Evolutionary conservation across 2,329 filamentous ascomycete genomes (phyloP).

Genomic region (Leptographium galeiforme): DNA sequence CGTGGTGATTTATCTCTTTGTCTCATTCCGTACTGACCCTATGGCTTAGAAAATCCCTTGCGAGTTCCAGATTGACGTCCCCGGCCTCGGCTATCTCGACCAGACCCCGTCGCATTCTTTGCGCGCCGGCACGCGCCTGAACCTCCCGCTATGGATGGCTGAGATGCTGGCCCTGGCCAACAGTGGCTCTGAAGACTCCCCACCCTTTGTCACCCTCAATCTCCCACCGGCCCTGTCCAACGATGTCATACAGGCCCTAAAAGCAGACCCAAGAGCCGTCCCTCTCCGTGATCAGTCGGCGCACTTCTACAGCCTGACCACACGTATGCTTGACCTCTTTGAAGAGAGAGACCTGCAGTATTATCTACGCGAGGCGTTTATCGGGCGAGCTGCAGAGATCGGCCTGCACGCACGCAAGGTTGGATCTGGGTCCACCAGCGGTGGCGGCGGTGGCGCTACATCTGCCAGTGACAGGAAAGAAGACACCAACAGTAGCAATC

Average conservation of each 20-base stretch:
- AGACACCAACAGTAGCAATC: conserved; percentile 28
- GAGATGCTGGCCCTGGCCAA: conserved; percentile 76
- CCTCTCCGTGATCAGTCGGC: conserved; percentile 70
- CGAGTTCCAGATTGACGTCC: conserved; percentile 82
- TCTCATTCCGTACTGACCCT: background rate
- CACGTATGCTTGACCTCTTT: conserved; percentile 78
- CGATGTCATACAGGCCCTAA: conserved; percentile 76
- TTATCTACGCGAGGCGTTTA: conserved; percentile 66
- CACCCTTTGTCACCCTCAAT: conserved; percentile 61
- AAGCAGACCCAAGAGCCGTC: conserved; percentile 77
- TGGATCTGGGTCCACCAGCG: conserved; percentile 40
- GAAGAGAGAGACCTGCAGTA: conserved; percentile 69
- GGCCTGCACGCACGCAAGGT: conserved; percentile 82
- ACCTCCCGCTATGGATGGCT: conserved; percentile 85
- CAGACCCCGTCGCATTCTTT: conserved; percentile 60
- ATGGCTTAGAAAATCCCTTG: conserved; percentile 72
- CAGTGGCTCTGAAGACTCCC: conserved; percentile 10
- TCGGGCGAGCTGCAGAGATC: conserved; percentile 66
- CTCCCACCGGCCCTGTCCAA: conserved; percentile 64
- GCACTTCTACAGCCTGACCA: conserved; percentile 78
- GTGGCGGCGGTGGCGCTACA: conserved; percentile 25
- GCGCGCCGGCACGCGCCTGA: conserved; percentile 65
- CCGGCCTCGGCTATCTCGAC: conserved; percentile 78
- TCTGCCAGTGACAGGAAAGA: conserved; percentile 44
- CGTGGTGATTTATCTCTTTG: background rate